Percentiles rank a stretch among this genome's conserved stretches.
Evolutionary conservation across 1,284 basidiomycete genomes (phyloP).

Genomic region (Microbotryum violaceum): DNA sequence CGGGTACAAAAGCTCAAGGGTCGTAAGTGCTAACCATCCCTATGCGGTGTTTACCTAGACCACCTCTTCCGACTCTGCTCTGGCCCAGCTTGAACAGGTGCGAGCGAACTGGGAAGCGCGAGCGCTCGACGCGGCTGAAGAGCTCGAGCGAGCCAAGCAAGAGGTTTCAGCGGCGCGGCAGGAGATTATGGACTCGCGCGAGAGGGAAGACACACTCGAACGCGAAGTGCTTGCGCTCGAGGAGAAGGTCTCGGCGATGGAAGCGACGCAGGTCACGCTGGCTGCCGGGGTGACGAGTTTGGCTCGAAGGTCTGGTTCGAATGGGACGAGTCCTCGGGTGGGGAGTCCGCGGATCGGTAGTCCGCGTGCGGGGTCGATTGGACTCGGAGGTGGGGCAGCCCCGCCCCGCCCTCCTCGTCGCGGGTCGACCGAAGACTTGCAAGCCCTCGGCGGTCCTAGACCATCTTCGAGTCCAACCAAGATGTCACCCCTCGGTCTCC

Average conservation of each 20-base stretch:
- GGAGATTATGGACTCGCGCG: slow-evolving; percentile 1
- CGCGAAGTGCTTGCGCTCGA: slow-evolving; percentile 10
- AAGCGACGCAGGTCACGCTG: background rate
- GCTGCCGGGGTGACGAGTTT: background rate
- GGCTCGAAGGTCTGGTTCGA: no score
- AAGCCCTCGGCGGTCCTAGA: no score
- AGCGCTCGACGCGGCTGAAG: slow-evolving; percentile 7
- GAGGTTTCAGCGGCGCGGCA: slow-evolving; percentile 2
- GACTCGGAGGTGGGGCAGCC: no score
- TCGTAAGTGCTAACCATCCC: no score
- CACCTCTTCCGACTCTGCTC: background rate
- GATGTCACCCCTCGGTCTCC: no score
- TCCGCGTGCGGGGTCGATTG: no score
- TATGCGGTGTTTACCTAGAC: background rate
- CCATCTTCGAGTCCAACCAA: no score
- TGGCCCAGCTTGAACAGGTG: slow-evolving; percentile 12
- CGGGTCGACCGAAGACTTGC: no score
- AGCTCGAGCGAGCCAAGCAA: background rate
- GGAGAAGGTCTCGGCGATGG: slow-evolving; percentile 5
- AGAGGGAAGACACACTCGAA: slow-evolving; percentile 11
- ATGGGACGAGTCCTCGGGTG: no score
- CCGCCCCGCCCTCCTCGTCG: no score
- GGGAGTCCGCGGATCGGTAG: no score
- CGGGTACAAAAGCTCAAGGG: no score
- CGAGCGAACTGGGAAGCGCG: slow-evolving; percentile 12